These are phyloP conservation scores for Ceratocystis destructans DNA, from an alignment of 2,329 filamentous ascomycete species.

Conservation along the genomic window DNA sequence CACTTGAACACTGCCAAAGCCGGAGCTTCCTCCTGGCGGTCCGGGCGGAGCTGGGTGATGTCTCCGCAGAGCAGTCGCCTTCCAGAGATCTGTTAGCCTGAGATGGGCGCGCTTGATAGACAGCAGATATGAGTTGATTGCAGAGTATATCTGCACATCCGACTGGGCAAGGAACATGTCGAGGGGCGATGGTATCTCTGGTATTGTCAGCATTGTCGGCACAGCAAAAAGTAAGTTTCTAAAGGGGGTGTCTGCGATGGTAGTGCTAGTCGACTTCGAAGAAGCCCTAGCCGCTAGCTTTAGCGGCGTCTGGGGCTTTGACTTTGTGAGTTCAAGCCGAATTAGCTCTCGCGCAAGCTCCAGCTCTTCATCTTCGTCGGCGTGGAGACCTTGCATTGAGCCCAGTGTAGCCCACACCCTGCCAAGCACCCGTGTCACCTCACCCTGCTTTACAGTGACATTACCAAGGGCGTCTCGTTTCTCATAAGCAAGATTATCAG, in stretches of 20 bases:
- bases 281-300: conserved; percentile 22
- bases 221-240: conserved; percentile 63
- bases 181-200: conserved; percentile 60
- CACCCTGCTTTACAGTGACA: conserved; percentile 69
- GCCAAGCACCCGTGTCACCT: conserved; percentile 62
- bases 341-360: conserved; percentile 71
- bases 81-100: conserved; percentile 74
- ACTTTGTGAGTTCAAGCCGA: conserved; percentile 48
- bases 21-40: conserved; percentile 48
- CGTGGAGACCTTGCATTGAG: conserved; percentile 53
- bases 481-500: conserved; percentile 44
- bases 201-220: conserved; percentile 44
- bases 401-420: conserved; percentile 69
- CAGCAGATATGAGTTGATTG: conserved; percentile 76
- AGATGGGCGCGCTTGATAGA: conserved; percentile 77
- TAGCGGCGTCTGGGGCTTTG: conserved; percentile 29
- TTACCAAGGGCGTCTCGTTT: conserved; percentile 42
- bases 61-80: conserved; percentile 61
- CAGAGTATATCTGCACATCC: conserved; percentile 67
- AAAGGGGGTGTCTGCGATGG: conserved; percentile 40
- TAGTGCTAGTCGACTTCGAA: conserved; percentile 24
- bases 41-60: conserved; percentile 60
- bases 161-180: conserved; percentile 71
- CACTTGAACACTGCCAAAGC: conserved; percentile 46
- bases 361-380: conserved; percentile 69